Percentiles rank a stretch among this genome's conserved stretches.
Conservation (phyloP, 495 filamentous ascomycete species). For the Schizothecium vesticola region DNA sequence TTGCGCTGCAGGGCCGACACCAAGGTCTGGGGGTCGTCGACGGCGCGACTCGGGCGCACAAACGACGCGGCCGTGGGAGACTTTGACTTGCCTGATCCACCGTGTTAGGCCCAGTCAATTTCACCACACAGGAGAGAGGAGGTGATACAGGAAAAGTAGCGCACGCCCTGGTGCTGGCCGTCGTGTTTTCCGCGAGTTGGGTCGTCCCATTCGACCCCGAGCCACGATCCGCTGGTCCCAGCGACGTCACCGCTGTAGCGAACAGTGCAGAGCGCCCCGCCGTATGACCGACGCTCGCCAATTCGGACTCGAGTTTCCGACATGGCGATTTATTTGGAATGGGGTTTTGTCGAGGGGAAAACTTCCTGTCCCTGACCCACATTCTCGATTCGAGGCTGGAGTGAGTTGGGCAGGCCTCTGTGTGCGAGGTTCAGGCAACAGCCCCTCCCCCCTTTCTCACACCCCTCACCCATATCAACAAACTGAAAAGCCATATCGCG, state of each 20-base stretch:
- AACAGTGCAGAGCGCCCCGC: slow-evolving; percentile 70
- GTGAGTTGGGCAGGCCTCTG: background rate
- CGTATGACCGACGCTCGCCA: slow-evolving; percentile 73
- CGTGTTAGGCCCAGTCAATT: background rate
- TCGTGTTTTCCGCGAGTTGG: slow-evolving; percentile 79
- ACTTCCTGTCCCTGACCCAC: background rate
- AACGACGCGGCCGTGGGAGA: slow-evolving; percentile 74
- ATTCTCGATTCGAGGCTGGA: background rate
- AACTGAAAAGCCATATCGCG: background rate
- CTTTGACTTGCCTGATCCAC: slow-evolving; percentile 53
- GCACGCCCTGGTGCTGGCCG: slow-evolving; percentile 69
- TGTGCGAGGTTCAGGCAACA: slow-evolving; percentile 15
- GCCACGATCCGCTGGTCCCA: slow-evolving; percentile 75
- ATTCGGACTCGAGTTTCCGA: slow-evolving; percentile 23
- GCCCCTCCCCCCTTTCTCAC: background rate
- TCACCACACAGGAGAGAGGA: background rate
- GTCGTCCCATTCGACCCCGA: slow-evolving; percentile 98
- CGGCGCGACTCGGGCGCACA: slow-evolving; percentile 66
- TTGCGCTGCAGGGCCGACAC: slow-evolving; percentile 75
- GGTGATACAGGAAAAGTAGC: slow-evolving; percentile 76
- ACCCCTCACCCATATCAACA: background rate
- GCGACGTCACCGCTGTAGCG: slow-evolving; percentile 73
- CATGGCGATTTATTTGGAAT: background rate
- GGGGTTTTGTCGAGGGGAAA: slow-evolving; percentile 11
- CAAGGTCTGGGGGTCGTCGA: slow-evolving; percentile 64